Evolutionary conservation across 2,329 filamentous ascomycete species (phyloP), one percentile per base, ranked within the genome.

Genomic region (Colletotrichum graminicola): DNA sequence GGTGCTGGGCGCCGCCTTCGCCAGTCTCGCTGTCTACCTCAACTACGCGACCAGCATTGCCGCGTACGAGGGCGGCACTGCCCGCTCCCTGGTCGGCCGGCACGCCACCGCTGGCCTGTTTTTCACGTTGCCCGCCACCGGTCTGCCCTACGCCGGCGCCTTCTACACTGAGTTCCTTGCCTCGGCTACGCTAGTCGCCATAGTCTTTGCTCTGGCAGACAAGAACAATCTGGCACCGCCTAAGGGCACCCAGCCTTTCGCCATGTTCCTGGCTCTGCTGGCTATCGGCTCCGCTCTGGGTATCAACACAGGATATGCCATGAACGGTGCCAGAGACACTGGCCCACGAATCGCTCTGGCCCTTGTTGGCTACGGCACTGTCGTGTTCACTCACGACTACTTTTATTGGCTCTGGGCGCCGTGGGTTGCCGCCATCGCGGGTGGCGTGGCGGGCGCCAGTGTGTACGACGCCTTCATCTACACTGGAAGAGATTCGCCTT

Each of bases 321-420:
- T 82, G 65, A 83, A 82, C 36, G 80, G 81, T 18, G 81, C 81
- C 0, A 79, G 79, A 5, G 81, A 82, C 41, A 79, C 82, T 47
- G 80, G 81, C 1, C 79, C 80, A 0, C 75, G 80, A 0, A 74
- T 81, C 0, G 72, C 80, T 1, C 76, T 78, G 8, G 78, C 78
- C 34, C 76, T 78, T 1, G 76, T 78, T 16, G 80, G 80, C 1
- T 81, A 79, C 60, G 73, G 64, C 2, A 72, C 73, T 0, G 75
- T 77, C 32, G 75, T 79, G 11, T 82, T 80, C 64, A 72, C 65
- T 8, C 69, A 72, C 16, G 47, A 71, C 5, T 76, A 72, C 8
- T 74, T 72, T 5, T 82, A 80, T 78, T 81, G 78, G 78, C 55
- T 79, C 4, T 79, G 77, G 56, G 79, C 78, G 1, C 78, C 77